A percentile compares a stretch with the other conserved stretches of the same genome.
Evolutionary conservation across 1,284 basidiomycete genomes (phyloP).

Genomic region (Sparassis latifolia): DNA sequence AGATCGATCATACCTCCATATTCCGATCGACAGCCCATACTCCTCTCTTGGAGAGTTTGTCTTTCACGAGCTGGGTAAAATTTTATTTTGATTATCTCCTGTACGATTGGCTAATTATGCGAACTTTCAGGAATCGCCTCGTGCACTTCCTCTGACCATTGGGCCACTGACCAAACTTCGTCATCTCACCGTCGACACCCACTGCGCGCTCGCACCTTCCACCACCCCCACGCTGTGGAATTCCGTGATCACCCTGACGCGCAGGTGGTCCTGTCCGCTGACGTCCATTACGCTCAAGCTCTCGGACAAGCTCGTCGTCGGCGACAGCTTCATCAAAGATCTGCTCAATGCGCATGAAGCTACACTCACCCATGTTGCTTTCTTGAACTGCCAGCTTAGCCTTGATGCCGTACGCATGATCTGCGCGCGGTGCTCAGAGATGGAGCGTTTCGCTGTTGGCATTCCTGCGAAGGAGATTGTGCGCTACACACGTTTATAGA

Average conservation of each 20-base stretch:
- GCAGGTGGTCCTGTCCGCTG: slow-evolving; percentile 33
- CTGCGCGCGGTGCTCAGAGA: slow-evolving; percentile 34
- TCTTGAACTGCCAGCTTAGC: slow-evolving; percentile 41
- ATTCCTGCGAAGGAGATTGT: slow-evolving; percentile 49
- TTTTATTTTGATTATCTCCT: background rate
- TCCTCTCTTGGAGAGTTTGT: slow-evolving; percentile 50
- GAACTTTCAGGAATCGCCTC: slow-evolving; percentile 33
- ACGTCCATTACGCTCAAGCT: slow-evolving; percentile 43
- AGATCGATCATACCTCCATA: slow-evolving; percentile 43
- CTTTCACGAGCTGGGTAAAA: slow-evolving; percentile 50
- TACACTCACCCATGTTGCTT: slow-evolving; percentile 39
- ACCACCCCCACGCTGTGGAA: slow-evolving; percentile 30
- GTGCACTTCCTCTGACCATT: slow-evolving; percentile 22
- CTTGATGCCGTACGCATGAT: slow-evolving; percentile 34
- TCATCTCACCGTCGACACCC: slow-evolving; percentile 49
- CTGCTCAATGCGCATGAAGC: slow-evolving; percentile 37
- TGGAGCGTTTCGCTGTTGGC: slow-evolving; percentile 45
- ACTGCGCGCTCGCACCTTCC: slow-evolving; percentile 25
- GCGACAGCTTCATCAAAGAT: slow-evolving; percentile 33
- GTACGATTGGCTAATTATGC: background rate
- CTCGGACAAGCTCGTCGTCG: slow-evolving; percentile 36
- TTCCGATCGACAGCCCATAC: slow-evolving; percentile 40
- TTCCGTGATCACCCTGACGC: slow-evolving; percentile 29
- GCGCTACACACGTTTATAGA: slow-evolving; percentile 14
- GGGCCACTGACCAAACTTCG: slow-evolving; percentile 39